A percentile compares a stretch with the other conserved stretches of the same genome.
phyloP scores from a whole-genome alignment of 2,329 filamentous ascomycete species.

The Trichoderma afroharzianum region DNA sequence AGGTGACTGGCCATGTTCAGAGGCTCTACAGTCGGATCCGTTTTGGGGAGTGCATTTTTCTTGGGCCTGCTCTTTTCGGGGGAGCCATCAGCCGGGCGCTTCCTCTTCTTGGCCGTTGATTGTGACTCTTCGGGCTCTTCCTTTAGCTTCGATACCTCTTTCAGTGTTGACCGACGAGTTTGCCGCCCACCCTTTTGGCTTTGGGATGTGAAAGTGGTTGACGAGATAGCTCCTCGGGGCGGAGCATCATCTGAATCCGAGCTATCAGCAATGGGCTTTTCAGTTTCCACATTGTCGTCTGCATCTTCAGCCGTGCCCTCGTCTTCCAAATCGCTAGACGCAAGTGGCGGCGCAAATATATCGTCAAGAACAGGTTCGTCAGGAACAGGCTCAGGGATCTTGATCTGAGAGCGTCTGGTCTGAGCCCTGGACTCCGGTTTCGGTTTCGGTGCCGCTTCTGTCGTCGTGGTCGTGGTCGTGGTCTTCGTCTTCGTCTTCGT shows the following conservation, averaged over 20 bases:
- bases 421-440: background rate
- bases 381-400: background rate
- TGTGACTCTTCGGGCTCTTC: background rate
- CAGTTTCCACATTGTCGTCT: background rate
- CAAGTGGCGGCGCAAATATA: constrained; percentile 25
- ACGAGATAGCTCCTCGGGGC: constrained; percentile 31
- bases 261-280: constrained; percentile 19
- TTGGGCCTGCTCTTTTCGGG: constrained; percentile 18
- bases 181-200: background rate
- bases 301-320: constrained; percentile 24
- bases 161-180: background rate
- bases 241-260: constrained; percentile 29
- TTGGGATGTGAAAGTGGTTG: constrained; percentile 30
- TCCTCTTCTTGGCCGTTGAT: constrained; percentile 16
- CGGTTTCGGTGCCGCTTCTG: background rate
- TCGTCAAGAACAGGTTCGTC: background rate
- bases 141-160: no score
- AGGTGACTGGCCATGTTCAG: constrained; percentile 25
- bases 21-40: background rate
- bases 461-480: background rate
- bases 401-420: background rate
- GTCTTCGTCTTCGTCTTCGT: background rate
- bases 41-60: background rate
- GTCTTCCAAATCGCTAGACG: constrained; percentile 24
- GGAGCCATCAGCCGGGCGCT: background rate